Base-by-base conservation (phyloP, 75 land plant genomes). In the Selaginella tamariscina region DNA sequence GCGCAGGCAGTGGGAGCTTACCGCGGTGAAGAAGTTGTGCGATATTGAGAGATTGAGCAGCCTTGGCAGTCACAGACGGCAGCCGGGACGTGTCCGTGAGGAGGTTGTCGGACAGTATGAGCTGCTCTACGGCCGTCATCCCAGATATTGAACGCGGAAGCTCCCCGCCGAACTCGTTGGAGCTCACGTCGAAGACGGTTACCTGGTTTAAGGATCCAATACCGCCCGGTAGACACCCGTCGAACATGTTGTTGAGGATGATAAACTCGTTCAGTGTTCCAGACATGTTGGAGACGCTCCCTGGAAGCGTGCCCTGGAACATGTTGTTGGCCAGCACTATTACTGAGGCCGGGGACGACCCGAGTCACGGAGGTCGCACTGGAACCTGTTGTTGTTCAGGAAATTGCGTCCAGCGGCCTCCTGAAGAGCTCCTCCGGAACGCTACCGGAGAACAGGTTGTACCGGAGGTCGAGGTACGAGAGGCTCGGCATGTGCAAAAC, bases 381-480 rank as follows among this genome's bases (percentile, higher is more conserved):
- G 27, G 62, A 59, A 59, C 9, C 26, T 5, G 62, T 59, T 59
- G 62, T 59, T 21, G 21, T 59, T 59, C 18, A 59, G 8, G 26
- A 59, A 59, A 59, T 59, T n/a, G 62, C 62, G 26, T 59, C 62
- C 62, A 59, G 26, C 2, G 21, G 21, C 18, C 26, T 5, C 23
- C 21, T 2, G 26, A 59, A 59, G 21, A 59, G 62, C 62, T 59
- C 62, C 62, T 21, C n/a, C n/a, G 62, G 62, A 59, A 59, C 62
- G 8, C 8, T 2, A 5, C 62, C 62, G 9, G 8, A 9, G 62
- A 23, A 59, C 18, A 59, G 62, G 23, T 59, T 59, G 26, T 59
- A 59, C 18, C 62, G 21, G 21, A 59, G 21, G 23, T 59, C 62
- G n/a, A 59, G 21, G 26, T 59, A 59, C 9, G 21, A 5, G 5